Conservation (phyloP, 441 rosid genomes). For the Kokia cookei region DNA sequence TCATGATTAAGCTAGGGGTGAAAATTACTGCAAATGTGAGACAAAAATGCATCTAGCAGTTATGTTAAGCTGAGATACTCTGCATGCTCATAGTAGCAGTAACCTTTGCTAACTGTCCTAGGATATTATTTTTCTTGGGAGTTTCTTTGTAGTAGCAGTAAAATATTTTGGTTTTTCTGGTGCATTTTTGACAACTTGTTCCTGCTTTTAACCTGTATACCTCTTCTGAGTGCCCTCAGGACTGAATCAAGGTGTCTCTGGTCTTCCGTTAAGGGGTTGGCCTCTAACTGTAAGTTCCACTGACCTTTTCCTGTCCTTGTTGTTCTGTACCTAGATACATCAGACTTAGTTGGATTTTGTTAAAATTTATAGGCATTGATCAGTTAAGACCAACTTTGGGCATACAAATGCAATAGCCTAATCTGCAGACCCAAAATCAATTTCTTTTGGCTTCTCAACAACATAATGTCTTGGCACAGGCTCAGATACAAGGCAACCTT, state of each 20-base stretch:
- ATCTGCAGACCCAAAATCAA: slow-evolving; percentile 40
- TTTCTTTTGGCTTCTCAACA: slow-evolving; percentile 49
- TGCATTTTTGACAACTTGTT: background rate
- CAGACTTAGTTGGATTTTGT: background rate
- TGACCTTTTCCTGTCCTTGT: background rate
- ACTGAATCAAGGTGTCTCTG: slow-evolving; percentile 42
- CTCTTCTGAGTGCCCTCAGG: slow-evolving; percentile 24
- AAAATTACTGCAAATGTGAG: background rate
- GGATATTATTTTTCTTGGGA: background rate
- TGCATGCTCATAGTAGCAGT: background rate
- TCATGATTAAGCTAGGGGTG: background rate
- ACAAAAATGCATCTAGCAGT: background rate
- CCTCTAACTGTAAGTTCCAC: slow-evolving; percentile 53
- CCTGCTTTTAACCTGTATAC: background rate
- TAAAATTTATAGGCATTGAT: slow-evolving; percentile 34
- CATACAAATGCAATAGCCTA: slow-evolving; percentile 49
- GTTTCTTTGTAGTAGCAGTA: background rate
- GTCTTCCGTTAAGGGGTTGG: slow-evolving; percentile 68
- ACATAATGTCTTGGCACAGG: slow-evolving; percentile 53
- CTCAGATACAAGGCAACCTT: slow-evolving; percentile 39
- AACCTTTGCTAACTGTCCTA: background rate
- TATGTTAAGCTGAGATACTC: background rate
- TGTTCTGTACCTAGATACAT: background rate
- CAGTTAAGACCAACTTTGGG: slow-evolving; percentile 45
- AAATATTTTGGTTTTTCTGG: background rate